Evolutionary conservation across 2,329 filamentous ascomycete genomes (phyloP), one percentile per base, ranked within the genome.

Genomic region (Arthroderma sp.): DNA sequence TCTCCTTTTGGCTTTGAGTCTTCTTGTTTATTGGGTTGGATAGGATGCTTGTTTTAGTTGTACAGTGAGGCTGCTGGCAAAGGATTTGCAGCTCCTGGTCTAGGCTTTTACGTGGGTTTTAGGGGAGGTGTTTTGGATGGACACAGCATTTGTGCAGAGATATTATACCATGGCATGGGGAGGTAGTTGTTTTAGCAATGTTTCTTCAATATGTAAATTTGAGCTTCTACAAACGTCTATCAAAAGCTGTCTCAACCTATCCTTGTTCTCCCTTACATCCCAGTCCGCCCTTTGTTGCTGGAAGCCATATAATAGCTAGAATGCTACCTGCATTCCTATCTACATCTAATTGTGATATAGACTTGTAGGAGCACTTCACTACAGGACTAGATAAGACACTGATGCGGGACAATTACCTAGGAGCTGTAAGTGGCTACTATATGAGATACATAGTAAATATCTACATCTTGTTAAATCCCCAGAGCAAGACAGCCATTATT

Each of bases 91-190:
- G 41, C 41, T 47, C 41, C 41, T 25, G 13, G 21, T 28, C 41
- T n/a, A 47, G 41, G 41, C 41, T 47, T 47, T 47, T 47, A 25
- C 15, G 13, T 47, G 19, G 23, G 11, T 47, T 47, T n/a, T 47
- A 21, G 23, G 41, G 41, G 41, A 47, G 41, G 41, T 28, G 41
- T 44, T 47, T 47, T 47, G 41, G 41, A 47, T 47, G 21, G 41
- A 25, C 21, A 28, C 41, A 47, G 41, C 41, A 28, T 47, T 41
- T 47, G 41, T 47, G 41, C 41, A 25, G 41, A 47, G 19, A 19
- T 21, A 47, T 47, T 43, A 47, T 47, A 47, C 41, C 41, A 47
- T 47, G 41, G 41, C 41, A 47, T 47, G 23, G 41, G 41, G 19
- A 47, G 41, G 41, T 47, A 28, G 41, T 25, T 47, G 41, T 31